Conservation (phyloP, 495 filamentous ascomycete genomes). For the Alectoria sarmentosa region DNA sequence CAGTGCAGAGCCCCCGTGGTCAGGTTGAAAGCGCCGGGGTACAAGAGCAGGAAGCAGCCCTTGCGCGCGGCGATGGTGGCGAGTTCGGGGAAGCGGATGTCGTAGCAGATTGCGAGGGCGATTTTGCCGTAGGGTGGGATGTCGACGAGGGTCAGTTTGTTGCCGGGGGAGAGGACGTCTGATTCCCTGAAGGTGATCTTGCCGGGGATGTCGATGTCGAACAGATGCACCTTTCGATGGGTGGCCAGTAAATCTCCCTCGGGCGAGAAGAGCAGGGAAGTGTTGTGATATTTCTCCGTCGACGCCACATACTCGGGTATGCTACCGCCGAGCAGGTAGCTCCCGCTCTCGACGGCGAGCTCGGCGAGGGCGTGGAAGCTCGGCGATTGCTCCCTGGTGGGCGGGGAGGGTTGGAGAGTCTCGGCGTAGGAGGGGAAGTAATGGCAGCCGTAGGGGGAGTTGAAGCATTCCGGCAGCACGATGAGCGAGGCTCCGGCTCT, state of each 20-base stretch:
- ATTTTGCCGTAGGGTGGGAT: conserved; percentile 80
- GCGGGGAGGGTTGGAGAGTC: conserved; percentile 71
- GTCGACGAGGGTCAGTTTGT: conserved; percentile 73
- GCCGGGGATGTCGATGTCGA: conserved; percentile 97
- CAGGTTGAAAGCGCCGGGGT: conserved; percentile 92
- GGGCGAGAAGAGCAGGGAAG: conserved; percentile 74
- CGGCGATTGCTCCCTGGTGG: conserved; percentile 59
- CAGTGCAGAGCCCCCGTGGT: conserved; percentile 92
- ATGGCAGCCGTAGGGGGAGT: conserved; percentile 88
- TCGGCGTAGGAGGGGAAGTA: conserved; percentile 93
- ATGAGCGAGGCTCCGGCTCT: conserved; percentile 58
- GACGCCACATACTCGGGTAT: conserved; percentile 70
- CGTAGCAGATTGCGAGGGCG: conserved; percentile 90
- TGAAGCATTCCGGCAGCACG: conserved; percentile 81
- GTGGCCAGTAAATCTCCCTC: conserved; percentile 69
- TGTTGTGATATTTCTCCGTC: conserved; percentile 83
- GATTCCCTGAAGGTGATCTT: conserved; percentile 88
- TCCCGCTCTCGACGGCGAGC: conserved; percentile 66
- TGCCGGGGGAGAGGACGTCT: conserved; percentile 77
- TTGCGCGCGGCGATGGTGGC: conserved; percentile 83
- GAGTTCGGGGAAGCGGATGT: conserved; percentile 91
- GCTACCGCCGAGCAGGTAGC: conserved; percentile 83
- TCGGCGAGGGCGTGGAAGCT: conserved; percentile 76
- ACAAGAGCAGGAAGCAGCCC: conserved; percentile 75
- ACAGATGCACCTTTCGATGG: conserved; percentile 95